Percentiles rank a stretch among this genome's conserved stretches.
These are phyloP conservation scores for Dactylellina cionopaga DNA, from an alignment of 2,329 filamentous ascomycete genomes.

Conservation along the genomic window DNA sequence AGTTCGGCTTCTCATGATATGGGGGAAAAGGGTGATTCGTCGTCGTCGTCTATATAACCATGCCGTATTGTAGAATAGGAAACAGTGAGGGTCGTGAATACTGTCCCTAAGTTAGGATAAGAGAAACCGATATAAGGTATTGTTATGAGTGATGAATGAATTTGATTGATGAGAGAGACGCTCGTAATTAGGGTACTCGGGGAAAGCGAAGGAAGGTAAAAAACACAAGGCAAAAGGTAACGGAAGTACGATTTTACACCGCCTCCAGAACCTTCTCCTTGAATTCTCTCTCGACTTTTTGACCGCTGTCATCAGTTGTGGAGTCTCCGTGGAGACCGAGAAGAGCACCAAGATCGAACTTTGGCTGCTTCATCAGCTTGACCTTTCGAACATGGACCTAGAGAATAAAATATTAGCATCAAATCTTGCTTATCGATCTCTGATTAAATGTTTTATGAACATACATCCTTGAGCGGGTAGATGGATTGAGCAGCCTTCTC, in stretches of 20 bases:
- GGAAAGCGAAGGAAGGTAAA: conserved; percentile 21
- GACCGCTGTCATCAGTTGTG: conserved; percentile 91
- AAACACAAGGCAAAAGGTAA: conserved; percentile 22
- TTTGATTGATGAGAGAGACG: conserved; percentile 43
- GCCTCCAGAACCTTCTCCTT: conserved; percentile 49
- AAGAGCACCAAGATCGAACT: conserved; percentile 97
- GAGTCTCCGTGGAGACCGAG: conserved; percentile 98
- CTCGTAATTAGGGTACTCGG: conserved; percentile 53
- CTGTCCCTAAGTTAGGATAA: conserved; percentile 1
- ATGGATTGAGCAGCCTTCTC: conserved; percentile 99
- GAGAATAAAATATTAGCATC: conserved; percentile 41
- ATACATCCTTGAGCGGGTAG: conserved; percentile 98
- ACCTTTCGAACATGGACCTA: conserved; percentile 99
- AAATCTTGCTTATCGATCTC: not conserved
- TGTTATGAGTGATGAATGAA: conserved; percentile 8
- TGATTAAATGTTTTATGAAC: conserved; percentile 59
- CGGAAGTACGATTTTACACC: conserved; percentile 32
- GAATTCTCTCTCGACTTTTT: conserved; percentile 74
- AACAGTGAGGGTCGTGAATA: not conserved
- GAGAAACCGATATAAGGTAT: conserved; percentile 21
- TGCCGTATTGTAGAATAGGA: not conserved
- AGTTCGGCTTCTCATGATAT: conserved; percentile 38
- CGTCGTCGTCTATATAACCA: conserved; percentile 31
- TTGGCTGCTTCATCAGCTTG: conserved; percentile 97
- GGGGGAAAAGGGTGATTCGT: conserved; percentile 7